Percentiles rank a stretch among this genome's conserved stretches.
Conservation (phyloP, 768 basidiomycete species). For the Tricholoma sp. region DNA sequence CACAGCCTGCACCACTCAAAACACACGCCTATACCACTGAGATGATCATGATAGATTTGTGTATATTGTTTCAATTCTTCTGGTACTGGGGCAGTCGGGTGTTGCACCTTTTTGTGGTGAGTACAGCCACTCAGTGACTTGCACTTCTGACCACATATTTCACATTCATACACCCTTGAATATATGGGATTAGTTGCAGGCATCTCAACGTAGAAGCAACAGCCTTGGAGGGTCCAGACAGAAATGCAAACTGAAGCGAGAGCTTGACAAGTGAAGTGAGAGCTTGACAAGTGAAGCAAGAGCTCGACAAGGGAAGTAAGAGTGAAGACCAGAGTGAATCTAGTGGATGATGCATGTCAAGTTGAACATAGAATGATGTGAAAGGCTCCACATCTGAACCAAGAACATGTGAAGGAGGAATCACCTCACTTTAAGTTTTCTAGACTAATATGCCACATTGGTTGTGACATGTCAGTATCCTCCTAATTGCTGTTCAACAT, state of each 20-base stretch:
- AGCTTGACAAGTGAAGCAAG: not conserved
- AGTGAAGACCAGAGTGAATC: not conserved
- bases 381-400: not conserved
- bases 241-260: not conserved
- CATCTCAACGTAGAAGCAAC: not conserved
- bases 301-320: too few species aligned
- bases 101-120: slow-evolving; percentile 2
- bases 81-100: slow-evolving; percentile 2
- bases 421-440: not conserved
- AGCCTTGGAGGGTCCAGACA: not conserved
- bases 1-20: not conserved
- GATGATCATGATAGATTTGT: slow-evolving; percentile 5
- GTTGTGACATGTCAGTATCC: not conserved
- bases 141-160: slow-evolving; percentile 5
- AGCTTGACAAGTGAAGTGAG: not conserved
- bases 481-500: not conserved
- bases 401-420: not conserved
- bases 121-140: slow-evolving; percentile 6
- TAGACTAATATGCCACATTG: not conserved
- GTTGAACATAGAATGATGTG: slow-evolving; percentile 1
- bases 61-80: slow-evolving; percentile 2
- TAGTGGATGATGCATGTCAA: not conserved
- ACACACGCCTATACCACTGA: slow-evolving; percentile 9
- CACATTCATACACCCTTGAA: slow-evolving; percentile 1
- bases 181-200: slow-evolving; percentile 1